A percentile compares a stretch with the other conserved stretches of the same genome.
Conservation (phyloP, 1,139 yeast species). For the Yamadazyma membranifaciens region DNA sequence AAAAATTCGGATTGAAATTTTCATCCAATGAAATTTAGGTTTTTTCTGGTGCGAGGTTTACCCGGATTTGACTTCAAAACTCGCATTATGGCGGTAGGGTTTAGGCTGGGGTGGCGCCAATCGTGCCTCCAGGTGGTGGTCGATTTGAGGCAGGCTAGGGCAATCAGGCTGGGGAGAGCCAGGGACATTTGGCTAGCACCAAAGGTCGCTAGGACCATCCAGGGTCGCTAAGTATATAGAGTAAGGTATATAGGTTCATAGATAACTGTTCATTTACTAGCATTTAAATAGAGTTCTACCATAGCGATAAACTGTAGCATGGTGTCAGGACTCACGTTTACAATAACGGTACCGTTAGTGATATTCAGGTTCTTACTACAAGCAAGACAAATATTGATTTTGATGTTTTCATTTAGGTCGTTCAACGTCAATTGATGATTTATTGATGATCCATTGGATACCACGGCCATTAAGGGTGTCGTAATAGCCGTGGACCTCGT, state of each 20-base stretch:
- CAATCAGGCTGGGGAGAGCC: background rate
- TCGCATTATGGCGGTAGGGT: background rate
- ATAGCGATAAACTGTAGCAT: conserved; percentile 10
- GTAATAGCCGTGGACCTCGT: too few species aligned
- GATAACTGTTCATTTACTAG: too few species aligned
- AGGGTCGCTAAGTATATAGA: too few species aligned
- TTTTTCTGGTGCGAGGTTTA: conserved; percentile 3
- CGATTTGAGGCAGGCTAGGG: too few species aligned
- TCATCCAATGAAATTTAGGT: conserved; percentile 8
- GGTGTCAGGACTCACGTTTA: conserved; percentile 10
- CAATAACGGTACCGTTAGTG: conserved; percentile 7
- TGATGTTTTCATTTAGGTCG: conserved; percentile 23
- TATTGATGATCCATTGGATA: too few species aligned
- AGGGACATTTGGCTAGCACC: background rate
- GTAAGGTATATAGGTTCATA: too few species aligned
- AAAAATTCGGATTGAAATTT: conserved; percentile 8
- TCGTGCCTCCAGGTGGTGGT: too few species aligned
- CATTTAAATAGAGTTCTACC: conserved; percentile 1
- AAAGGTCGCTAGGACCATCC: too few species aligned
- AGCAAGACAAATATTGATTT: conserved; percentile 19
- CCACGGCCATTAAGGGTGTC: too few species aligned
- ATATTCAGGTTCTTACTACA: conserved; percentile 16
- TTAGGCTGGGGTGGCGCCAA: too few species aligned
- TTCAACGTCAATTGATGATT: conserved; percentile 14
- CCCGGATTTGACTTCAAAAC: conserved; percentile 8